These are phyloP conservation scores for Mycosarcoma maydis DNA, from an alignment of 1,284 basidiomycete species.

Conservation along the genomic window DNA sequence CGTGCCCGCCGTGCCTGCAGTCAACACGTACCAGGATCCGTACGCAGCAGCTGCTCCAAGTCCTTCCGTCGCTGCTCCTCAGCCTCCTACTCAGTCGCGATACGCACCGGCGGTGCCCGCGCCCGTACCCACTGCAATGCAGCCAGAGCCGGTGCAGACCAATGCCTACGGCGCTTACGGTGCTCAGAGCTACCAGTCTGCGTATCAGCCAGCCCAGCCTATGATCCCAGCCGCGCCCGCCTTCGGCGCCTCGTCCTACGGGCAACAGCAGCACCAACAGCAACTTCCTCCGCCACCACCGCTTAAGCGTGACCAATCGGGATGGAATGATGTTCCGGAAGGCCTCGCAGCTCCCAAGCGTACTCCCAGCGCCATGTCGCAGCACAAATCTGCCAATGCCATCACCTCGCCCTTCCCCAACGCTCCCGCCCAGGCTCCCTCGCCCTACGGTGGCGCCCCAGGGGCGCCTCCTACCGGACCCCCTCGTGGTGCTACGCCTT, in stretches of 20 bases:
- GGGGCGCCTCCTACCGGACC: conserved; percentile 62
- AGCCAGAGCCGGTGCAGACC: conserved; percentile 27
- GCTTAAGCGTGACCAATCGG: conserved; percentile 75
- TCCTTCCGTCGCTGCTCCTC: conserved; percentile 68
- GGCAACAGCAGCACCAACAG: conserved; percentile 41
- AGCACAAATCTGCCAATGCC: conserved; percentile 47
- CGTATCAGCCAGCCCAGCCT: conserved; percentile 49
- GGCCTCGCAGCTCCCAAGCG: conserved; percentile 61
- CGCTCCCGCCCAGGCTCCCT: conserved; percentile 60
- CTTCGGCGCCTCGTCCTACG: conserved; percentile 51
- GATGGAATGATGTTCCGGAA: conserved; percentile 90
- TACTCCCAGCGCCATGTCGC: conserved; percentile 53
- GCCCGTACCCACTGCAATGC: conserved; percentile 24
- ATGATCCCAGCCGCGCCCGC: conserved; percentile 68
- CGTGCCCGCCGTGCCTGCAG: conserved; percentile 32
- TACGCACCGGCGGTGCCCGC: conserved; percentile 70
- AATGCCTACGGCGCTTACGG: conserved; percentile 31
- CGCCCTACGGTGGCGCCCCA: conserved; percentile 38
- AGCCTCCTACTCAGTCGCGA: conserved; percentile 46
- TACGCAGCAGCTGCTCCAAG: conserved; percentile 61
- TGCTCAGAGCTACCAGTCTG: conserved; percentile 66
- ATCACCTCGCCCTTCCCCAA: conserved; percentile 92
- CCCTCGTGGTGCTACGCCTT: conserved; percentile 53
- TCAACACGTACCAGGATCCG: conserved; percentile 31
- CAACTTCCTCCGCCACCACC: conserved; percentile 68